Percentiles rank a stretch among this genome's conserved stretches.
Conservation (phyloP, 192 early-diverging fungal species). For the Pilaira anomala region DNA sequence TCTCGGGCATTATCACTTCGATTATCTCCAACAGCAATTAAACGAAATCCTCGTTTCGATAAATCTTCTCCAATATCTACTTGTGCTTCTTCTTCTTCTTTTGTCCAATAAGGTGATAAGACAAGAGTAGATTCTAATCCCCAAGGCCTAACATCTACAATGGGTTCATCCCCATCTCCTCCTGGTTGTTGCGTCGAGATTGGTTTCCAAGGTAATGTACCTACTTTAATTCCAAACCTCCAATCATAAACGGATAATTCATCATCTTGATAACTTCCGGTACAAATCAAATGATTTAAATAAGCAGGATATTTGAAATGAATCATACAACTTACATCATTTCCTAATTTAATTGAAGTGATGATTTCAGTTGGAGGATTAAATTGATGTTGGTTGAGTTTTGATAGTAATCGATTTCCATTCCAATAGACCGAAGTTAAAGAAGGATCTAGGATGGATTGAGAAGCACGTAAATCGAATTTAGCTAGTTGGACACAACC, state of each 20-base stretch:
- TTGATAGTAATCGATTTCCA: too few species aligned
- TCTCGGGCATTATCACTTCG: conserved; percentile 21
- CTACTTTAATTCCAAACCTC: conserved; percentile 32
- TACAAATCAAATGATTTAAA: conserved; percentile 28
- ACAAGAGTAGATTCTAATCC: conserved; percentile 28
- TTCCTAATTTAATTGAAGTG: conserved; percentile 9
- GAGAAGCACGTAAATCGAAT: conserved; percentile 9
- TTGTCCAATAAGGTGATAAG: conserved; percentile 4
- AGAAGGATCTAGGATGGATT: conserved; percentile 13
- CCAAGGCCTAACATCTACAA: conserved; percentile 20
- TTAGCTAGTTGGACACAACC: not conserved
- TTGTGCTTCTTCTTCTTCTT: too few species aligned
- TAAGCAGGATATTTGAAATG: conserved; percentile 28
- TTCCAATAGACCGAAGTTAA: conserved; percentile 17
- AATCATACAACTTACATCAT: conserved; percentile 23
- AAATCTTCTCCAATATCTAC: too few species aligned
- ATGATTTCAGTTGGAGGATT: conserved; percentile 14
- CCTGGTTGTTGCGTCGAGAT: not conserved
- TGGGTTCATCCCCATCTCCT: too few species aligned
- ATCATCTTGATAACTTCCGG: conserved; percentile 24
- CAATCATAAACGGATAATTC: conserved; percentile 36
- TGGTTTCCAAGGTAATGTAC: conserved; percentile 27
- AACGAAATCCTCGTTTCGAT: conserved; percentile 12
- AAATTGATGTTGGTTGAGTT: not conserved
- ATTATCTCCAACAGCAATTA: conserved; percentile 29